phyloP scores from a whole-genome alignment of 2,329 filamentous ascomycete species.

The Monosporascus sp. region DNA sequence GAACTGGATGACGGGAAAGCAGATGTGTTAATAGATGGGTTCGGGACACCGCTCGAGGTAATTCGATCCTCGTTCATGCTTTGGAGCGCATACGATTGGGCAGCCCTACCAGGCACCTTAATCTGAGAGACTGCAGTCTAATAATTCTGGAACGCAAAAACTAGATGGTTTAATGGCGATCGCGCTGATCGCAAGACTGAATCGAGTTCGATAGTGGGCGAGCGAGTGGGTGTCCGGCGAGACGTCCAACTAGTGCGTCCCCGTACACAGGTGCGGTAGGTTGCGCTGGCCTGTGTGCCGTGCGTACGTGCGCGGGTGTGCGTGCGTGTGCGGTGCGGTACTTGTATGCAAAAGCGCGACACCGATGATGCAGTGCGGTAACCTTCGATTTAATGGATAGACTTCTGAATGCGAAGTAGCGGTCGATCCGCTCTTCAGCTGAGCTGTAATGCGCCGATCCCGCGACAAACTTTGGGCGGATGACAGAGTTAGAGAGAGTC shows the following conservation, averaged over 20 bases:
- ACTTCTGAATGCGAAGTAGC: background rate
- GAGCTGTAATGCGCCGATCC: background rate
- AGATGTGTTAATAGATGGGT: slow-evolving; percentile 13
- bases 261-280: background rate
- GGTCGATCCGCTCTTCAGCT: background rate
- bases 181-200: slow-evolving; percentile 22
- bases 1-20: slow-evolving; percentile 9
- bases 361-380: background rate
- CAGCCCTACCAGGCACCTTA: slow-evolving; percentile 14
- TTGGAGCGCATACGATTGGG: slow-evolving; percentile 19
- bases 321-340: background rate
- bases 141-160: slow-evolving; percentile 4
- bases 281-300: background rate
- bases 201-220: slow-evolving; percentile 12
- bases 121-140: slow-evolving; percentile 10
- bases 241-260: background rate
- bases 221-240: slow-evolving; percentile 9
- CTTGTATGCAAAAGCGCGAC: background rate
- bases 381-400: background rate
- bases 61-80: slow-evolving; percentile 22
- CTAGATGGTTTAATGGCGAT: slow-evolving; percentile 15
- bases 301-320: background rate
- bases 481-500: background rate
- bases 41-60: slow-evolving; percentile 15
- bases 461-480: background rate